These are phyloP conservation scores for Xerocomellus chrysenteron DNA, from an alignment of 768 basidiomycete genomes.

Conservation along the genomic window DNA sequence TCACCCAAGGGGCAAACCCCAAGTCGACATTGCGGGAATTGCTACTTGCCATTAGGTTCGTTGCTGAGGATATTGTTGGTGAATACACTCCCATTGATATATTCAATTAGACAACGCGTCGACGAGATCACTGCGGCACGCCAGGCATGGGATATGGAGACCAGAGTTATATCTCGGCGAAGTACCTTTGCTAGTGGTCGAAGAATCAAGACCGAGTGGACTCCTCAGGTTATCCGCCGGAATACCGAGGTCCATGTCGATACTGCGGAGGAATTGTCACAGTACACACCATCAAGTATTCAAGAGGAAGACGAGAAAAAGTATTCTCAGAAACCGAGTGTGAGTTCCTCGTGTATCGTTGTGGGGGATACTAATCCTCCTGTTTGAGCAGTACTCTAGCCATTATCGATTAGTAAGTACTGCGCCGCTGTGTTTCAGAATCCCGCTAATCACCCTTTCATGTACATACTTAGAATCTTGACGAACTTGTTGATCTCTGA, in stretches of 20 bases:
- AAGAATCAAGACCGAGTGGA: neutral
- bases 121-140: slow-evolving; percentile 17
- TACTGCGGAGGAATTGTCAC: slow-evolving; percentile 5
- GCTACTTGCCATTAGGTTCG: slow-evolving; percentile 26
- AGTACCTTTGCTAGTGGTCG: slow-evolving; percentile 8
- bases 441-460: neutral
- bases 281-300: neutral
- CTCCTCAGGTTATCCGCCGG: slow-evolving; percentile 9
- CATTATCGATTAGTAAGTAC: slow-evolving; percentile 23
- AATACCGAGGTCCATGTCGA: slow-evolving; percentile 10
- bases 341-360: neutral
- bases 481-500: slow-evolving; percentile 25
- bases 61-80: neutral
- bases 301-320: neutral
- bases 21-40: slow-evolving; percentile 24
- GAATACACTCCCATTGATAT: neutral
- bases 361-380: neutral
- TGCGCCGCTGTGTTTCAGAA: neutral
- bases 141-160: slow-evolving; percentile 4
- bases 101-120: slow-evolving; percentile 15
- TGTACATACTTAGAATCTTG: slow-evolving; percentile 16
- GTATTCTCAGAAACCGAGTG: slow-evolving; percentile 22
- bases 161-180: slow-evolving; percentile 7
- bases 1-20: slow-evolving; percentile 17
- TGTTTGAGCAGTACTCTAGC: slow-evolving; percentile 21